phyloP scores from a whole-genome alignment of 2,329 filamentous ascomycete genomes.

The Paracoccidioides lutzii region DNA sequence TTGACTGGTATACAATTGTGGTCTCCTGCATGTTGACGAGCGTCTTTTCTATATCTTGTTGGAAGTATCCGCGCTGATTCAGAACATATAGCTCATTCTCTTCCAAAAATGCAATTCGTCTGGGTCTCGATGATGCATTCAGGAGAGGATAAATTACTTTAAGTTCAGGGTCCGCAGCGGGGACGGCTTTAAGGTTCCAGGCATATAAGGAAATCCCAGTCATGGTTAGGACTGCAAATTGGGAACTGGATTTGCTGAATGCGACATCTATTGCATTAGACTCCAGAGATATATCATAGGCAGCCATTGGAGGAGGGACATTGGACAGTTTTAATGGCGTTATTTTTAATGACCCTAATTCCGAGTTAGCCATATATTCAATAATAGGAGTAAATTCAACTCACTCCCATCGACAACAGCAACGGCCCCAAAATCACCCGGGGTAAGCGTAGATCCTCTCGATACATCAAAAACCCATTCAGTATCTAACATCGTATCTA shows the following conservation, averaged over 20 bases:
- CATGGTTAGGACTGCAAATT: slow-evolving; percentile 60
- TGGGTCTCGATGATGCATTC: slow-evolving; percentile 20
- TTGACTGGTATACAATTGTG: slow-evolving; percentile 19
- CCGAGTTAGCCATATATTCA: slow-evolving; percentile 14
- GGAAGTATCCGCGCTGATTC: slow-evolving; percentile 21
- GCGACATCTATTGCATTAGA: slow-evolving; percentile 60
- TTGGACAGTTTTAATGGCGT: slow-evolving; percentile 76
- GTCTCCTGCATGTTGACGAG: slow-evolving; percentile 23
- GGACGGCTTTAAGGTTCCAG: slow-evolving; percentile 45
- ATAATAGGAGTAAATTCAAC: slow-evolving; percentile 14
- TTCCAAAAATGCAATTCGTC: slow-evolving; percentile 37
- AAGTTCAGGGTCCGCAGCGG: slow-evolving; percentile 25
- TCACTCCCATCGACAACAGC: slow-evolving; percentile 70
- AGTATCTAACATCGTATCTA: slow-evolving; percentile 42
- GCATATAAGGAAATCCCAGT: slow-evolving; percentile 54
- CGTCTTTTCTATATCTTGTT: slow-evolving; percentile 21
- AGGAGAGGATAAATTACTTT: slow-evolving; percentile 27
- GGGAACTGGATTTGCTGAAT: slow-evolving; percentile 51
- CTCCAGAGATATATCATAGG: slow-evolving; percentile 55
- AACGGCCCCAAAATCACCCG: slow-evolving; percentile 65
- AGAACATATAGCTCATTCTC: slow-evolving; percentile 33
- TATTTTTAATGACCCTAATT: slow-evolving; percentile 52
- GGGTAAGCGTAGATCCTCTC: slow-evolving; percentile 56
- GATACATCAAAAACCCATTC: slow-evolving; percentile 57
- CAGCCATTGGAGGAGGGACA: slow-evolving; percentile 83